Percentiles rank a stretch among this genome's conserved stretches.
These are phyloP conservation scores for Camellia granthamiana DNA, from an alignment of 148 eudicot genomes.

Conservation along the genomic window DNA sequence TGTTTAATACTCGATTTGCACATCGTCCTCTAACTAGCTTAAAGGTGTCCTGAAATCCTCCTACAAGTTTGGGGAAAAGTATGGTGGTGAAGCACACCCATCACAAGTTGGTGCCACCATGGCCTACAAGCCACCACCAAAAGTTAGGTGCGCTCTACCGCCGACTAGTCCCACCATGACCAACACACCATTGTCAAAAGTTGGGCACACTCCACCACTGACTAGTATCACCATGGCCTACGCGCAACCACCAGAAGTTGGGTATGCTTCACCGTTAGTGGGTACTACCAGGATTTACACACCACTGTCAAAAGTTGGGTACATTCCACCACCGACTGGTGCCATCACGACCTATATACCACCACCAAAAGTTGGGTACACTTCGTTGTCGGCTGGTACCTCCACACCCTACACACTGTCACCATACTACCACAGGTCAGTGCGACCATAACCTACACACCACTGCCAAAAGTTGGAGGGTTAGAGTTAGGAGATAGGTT, in stretches of 20 bases:
- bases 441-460: constrained; percentile 19
- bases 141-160: not conserved
- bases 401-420: constrained; percentile 23
- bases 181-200: not conserved
- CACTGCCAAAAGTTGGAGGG: not conserved
- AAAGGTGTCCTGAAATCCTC: constrained; percentile 49
- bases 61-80: constrained; percentile 49
- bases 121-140: constrained; percentile 19
- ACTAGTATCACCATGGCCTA: no score
- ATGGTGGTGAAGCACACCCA: no score
- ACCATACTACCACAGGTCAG: no score
- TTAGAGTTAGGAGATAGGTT: constrained; percentile 41
- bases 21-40: constrained; percentile 31
- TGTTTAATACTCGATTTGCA: constrained; percentile 37
- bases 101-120: not conserved
- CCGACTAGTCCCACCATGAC: not conserved
- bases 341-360: no score
- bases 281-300: no score
- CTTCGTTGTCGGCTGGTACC: constrained; percentile 15
- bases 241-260: no score
- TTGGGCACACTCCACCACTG: no score
- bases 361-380: no score
- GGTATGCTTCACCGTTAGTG: no score
- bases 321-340: no score
- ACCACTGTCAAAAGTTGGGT: no score